phyloP scores from a whole-genome alignment of 345 rosid species.

The Eucalyptus sp. region DNA sequence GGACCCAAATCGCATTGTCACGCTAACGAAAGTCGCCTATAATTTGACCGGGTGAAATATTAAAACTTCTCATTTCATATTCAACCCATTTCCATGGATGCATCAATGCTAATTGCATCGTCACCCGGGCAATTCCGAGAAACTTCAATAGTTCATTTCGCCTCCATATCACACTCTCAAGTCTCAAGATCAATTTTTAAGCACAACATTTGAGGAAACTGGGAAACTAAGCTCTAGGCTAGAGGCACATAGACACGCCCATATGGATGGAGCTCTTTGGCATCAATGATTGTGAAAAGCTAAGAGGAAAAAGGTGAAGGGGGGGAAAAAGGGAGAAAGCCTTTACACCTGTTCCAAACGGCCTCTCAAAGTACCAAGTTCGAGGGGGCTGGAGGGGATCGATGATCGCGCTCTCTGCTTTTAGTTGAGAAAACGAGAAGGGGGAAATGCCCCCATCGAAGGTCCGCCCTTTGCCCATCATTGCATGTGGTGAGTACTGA shows the following conservation, averaged over 20 bases:
- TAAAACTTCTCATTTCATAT: neutral
- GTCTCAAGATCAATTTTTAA: neutral
- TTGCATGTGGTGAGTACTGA: neutral
- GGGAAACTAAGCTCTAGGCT: neutral
- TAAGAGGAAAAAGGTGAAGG: neutral
- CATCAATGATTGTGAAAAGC: neutral
- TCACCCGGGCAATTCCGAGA: too few relatives aligned
- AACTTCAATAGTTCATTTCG: neutral
- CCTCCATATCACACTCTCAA: neutral
- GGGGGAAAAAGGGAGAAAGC: neutral
- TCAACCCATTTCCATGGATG: neutral
- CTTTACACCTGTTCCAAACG: neutral
- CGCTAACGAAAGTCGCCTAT: neutral
- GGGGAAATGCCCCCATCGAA: neutral
- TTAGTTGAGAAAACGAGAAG: neutral
- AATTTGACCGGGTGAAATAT: neutral
- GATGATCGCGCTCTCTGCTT: neutral
- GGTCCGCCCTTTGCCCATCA: neutral
- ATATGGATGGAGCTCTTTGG: neutral
- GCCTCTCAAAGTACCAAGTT: neutral
- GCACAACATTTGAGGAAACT: neutral
- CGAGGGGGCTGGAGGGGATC: neutral
- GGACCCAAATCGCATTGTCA: neutral
- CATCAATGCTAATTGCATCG: neutral
- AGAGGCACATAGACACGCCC: fast-evolving